Evolutionary conservation across 306 rosid species (phyloP).

Genomic region (Crataegus laevigata): DNA sequence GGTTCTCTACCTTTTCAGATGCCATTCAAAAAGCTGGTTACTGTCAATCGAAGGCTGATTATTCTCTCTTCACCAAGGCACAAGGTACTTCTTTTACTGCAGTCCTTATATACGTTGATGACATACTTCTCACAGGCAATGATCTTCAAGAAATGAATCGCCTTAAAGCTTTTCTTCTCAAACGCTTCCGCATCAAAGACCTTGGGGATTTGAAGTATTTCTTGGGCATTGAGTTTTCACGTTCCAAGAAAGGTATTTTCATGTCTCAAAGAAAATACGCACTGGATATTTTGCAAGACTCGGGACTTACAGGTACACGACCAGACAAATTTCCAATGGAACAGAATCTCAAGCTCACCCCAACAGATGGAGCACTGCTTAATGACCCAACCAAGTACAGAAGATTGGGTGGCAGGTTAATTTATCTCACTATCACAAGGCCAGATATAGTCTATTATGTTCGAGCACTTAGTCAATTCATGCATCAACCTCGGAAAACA

Average conservation of each 20-base stretch:
- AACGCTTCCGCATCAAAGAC: too few relatives aligned
- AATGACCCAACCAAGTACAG: not conserved
- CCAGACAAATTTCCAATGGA: not conserved
- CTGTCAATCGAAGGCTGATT: not conserved
- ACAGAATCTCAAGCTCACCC: not conserved
- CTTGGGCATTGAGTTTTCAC: not conserved
- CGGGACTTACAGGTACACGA: not conserved
- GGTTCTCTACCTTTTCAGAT: not conserved
- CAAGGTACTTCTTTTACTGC: too few relatives aligned
- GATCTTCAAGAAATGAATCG: too few relatives aligned
- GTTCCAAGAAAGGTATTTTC: not conserved
- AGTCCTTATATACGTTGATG: too few relatives aligned
- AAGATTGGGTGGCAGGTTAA: not conserved
- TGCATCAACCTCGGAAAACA: conserved; percentile 1
- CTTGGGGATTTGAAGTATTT: not conserved
- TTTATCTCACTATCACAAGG: not conserved
- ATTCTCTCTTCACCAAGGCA: not conserved
- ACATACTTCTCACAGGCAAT: too few relatives aligned
- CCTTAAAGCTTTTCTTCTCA: too few relatives aligned
- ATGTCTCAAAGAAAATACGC: not conserved
- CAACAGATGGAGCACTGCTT: not conserved
- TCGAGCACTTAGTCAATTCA: not conserved
- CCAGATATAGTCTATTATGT: not conserved
- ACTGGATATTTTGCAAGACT: not conserved
- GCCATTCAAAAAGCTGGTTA: not conserved